Base-by-base conservation (phyloP, 1,139 yeast species). In the Geotrichum aggregatum region DNA sequence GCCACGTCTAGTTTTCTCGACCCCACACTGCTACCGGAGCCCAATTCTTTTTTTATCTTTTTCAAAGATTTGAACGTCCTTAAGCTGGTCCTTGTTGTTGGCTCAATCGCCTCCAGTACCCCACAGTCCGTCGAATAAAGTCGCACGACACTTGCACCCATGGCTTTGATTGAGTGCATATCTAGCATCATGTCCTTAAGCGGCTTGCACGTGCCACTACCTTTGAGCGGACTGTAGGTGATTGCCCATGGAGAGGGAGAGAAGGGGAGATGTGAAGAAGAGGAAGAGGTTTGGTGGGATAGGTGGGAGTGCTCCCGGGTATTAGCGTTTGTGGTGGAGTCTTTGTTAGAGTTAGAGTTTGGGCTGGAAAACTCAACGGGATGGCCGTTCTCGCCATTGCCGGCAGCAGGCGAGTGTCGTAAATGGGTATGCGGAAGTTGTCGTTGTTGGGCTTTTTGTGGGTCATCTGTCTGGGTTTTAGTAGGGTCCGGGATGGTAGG, bases 181-280 rank as follows among this genome's bases (percentile, higher is more conserved):
- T 87, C 96, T 42, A 79, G 63, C 59, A 78, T 72, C 60, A 87
- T 83, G 63, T 77, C 75, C 36, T 70, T 61, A 47, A 78, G 67
- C 36, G 86, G 69, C 76, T 87, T 87, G 77, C 96, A 87, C 34
- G 76, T 75, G 71, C 95, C 95, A 59, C 75, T 71, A 56, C 76
- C 67, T 57, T 82, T 74, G 79, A 86, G 85, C 60, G 96, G 95
- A 54, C 94, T 78, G 79, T 87, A 87, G 61, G 92, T 80, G 63
- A 87, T 75, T 78, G 95, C 95, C 65, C 74, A 73, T 55, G 79
- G 74, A n/a, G n/a, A n/a, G n/a, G n/a, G n/a, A n/a, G n/a, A n/a
- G n/a, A 52, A 34, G 14, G n/a, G n/a, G 11, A n/a, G 28, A 8
- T 14, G 42, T n/a, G n/a, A n/a, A n/a, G n/a, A n/a, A n/a, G n/a